phyloP scores from a whole-genome alignment of 352 stramenopile genomes.

The Thraustochytrium striatum region DNA sequence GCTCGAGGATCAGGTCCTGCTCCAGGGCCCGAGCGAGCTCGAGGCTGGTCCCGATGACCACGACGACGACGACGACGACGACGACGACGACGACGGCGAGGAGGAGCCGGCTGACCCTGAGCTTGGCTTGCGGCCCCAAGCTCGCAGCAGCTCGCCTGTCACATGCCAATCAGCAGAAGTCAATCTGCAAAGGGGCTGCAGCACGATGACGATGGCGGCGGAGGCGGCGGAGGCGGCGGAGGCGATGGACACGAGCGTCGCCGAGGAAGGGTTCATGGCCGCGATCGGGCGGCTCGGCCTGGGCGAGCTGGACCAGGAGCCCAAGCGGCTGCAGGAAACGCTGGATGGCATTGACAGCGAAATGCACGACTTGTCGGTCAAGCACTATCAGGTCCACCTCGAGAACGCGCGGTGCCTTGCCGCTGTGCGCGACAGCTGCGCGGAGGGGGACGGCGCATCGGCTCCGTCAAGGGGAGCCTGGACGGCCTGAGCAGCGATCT shows the following conservation, averaged over 20 bases:
- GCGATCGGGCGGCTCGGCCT: conserved; percentile 50
- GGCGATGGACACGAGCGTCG: neutral
- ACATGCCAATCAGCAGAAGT: neutral
- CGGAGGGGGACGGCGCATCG: conserved; percentile 60
- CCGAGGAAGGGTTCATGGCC: neutral
- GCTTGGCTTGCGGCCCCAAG: too few relatives aligned
- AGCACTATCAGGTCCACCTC: conserved; percentile 84
- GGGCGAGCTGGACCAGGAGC: conserved; percentile 75
- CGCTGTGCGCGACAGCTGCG: conserved; percentile 57
- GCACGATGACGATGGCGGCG: neutral
- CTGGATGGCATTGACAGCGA: conserved; percentile 70
- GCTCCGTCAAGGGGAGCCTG: neutral
- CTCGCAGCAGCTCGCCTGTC: too few relatives aligned
- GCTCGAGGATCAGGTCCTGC: too few relatives aligned
- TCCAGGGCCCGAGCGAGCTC: too few relatives aligned
- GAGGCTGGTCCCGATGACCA: neutral
- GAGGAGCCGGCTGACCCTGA: neutral
- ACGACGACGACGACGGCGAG: neutral
- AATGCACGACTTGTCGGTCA: conserved; percentile 68
- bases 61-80: neutral
- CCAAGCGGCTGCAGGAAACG: conserved; percentile 70
- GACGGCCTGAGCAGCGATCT: neutral
- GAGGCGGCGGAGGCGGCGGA: neutral
- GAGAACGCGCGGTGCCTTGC: conserved; percentile 77
- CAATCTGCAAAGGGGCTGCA: neutral